These are phyloP conservation scores for Hypholoma sublateritium DNA, from an alignment of 768 basidiomycete genomes.

Conservation along the genomic window DNA sequence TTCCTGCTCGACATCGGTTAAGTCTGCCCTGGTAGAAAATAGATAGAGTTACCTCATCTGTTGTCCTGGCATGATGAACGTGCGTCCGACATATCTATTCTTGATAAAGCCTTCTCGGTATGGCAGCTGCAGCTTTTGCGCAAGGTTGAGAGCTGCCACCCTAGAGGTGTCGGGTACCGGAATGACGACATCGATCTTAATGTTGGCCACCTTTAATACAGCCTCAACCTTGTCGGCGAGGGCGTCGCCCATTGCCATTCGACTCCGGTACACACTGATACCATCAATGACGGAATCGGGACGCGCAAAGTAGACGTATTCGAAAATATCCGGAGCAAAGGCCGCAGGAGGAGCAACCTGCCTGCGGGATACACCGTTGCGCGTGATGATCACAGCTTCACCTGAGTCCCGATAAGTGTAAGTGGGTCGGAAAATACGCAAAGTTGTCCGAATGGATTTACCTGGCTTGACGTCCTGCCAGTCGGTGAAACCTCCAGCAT, in stretches of 20 bases:
- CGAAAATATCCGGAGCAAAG: slow-evolving; percentile 98
- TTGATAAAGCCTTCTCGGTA: slow-evolving; percentile 99
- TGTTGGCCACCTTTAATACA: slow-evolving; percentile 63
- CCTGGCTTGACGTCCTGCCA: slow-evolving; percentile 96
- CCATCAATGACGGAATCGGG: slow-evolving; percentile 98
- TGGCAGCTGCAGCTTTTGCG: slow-evolving; percentile 84
- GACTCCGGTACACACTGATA: slow-evolving; percentile 93
- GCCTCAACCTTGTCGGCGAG: slow-evolving; percentile 85
- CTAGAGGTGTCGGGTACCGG: slow-evolving; percentile 96
- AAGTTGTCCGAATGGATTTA: slow-evolving; percentile 27
- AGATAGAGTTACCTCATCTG: slow-evolving; percentile 70
- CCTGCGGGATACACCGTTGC: slow-evolving; percentile 69
- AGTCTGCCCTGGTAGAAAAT: neutral
- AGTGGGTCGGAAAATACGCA: slow-evolving; percentile 1
- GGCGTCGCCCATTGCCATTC: slow-evolving; percentile 99
- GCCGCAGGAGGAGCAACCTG: slow-evolving; percentile 67
- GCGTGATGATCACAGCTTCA: slow-evolving; percentile 95
- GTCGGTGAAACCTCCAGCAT: slow-evolving; percentile 85
- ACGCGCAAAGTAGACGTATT: slow-evolving; percentile 97
- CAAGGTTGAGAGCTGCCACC: slow-evolving; percentile 93
- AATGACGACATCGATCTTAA: slow-evolving; percentile 93
- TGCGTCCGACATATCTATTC: slow-evolving; percentile 96
- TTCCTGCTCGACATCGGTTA: slow-evolving; percentile 44
- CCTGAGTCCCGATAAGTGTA: slow-evolving; percentile 44
- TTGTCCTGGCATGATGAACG: slow-evolving; percentile 99